Evolutionary conservation across 2,329 filamentous ascomycete species (phyloP), one percentile per base, ranked within the genome.

Genomic region (Diaporthe sp.): DNA sequence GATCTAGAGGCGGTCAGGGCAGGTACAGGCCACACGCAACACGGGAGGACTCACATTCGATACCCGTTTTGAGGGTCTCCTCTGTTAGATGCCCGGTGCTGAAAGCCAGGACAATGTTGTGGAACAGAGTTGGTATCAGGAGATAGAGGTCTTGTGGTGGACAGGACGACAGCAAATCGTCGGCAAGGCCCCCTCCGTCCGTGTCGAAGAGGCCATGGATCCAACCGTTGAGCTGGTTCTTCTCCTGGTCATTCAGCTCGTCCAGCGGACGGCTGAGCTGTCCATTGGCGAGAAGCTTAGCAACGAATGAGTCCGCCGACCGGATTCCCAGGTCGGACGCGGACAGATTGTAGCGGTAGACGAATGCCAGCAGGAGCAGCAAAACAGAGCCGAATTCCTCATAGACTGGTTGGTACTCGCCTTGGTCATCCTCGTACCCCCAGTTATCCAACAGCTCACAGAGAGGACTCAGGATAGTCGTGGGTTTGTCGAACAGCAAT

Each of bases 381-480:
- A 97, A 84, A 22, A 96, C 92, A 0, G 93, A 92, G 0, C 94
- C 94, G 78, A 96, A 97, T 79, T 97, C 95, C 80, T 97, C 95
- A 79, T 97, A 97, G 0, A 95, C 92, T 0, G 94, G 94, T 81
- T 96, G 94, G 79, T 95, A 95, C 81, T 97, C 95, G 72, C 91
- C 92, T 83, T 96, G 94, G 79, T 96, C 94, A 77, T 95, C 94
- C 53, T 96, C 94, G 79, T 96, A 95, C 15, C 90, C 88, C 94
- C 94, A 97, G 77, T 91, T 91, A 79, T 97, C 94, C 17, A 97
- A 87, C 15, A 96, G 86, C 31, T 92, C 91, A 82, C 94, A 96
- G 1, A 97, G 84, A 1, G 94, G 94, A 67, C 92, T 90, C 4
- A 97, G 84, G 15, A 97, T 90, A n/a, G 89, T 89, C 0, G 90